Percentiles rank a stretch among this genome's conserved stretches.
These are phyloP conservation scores for Pythium rhizo-oryzae DNA, from an alignment of 352 stramenopile species.

Conservation along the genomic window DNA sequence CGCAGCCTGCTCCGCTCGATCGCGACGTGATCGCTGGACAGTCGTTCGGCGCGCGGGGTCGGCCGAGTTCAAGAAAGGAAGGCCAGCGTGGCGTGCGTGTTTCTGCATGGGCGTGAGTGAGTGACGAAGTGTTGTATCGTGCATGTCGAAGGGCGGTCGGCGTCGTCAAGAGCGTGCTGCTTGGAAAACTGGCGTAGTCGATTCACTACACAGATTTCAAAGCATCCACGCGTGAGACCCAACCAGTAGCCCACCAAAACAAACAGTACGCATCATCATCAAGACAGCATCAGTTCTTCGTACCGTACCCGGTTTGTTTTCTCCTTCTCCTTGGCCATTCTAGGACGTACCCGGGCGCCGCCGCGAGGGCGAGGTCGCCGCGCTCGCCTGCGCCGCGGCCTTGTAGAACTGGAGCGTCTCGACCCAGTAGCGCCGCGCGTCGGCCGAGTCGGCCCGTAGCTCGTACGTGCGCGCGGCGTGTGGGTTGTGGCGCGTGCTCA, in stretches of 20 bases:
- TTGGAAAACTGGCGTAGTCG: too few species aligned
- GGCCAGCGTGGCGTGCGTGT: background rate
- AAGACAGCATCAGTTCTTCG: background rate
- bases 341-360: conserved; percentile 10
- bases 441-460: conserved; percentile 57
- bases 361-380: background rate
- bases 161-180: too few species aligned
- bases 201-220: too few species aligned
- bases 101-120: background rate
- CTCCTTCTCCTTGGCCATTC: background rate
- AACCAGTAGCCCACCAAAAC: too few species aligned
- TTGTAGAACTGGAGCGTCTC: conserved; percentile 73
- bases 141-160: too few species aligned
- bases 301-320: background rate
- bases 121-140: background rate
- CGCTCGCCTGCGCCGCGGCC: conserved; percentile 38
- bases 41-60: too few species aligned
- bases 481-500: conserved; percentile 64
- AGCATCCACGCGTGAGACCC: too few species aligned
- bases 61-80: background rate
- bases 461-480: conserved; percentile 69
- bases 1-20: conserved; percentile 26
- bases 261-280: too few species aligned
- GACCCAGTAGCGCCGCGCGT: conserved; percentile 66
- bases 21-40: background rate